phyloP scores from a whole-genome alignment of 257 asterid species.

The Solanum raphanifolium region DNA sequence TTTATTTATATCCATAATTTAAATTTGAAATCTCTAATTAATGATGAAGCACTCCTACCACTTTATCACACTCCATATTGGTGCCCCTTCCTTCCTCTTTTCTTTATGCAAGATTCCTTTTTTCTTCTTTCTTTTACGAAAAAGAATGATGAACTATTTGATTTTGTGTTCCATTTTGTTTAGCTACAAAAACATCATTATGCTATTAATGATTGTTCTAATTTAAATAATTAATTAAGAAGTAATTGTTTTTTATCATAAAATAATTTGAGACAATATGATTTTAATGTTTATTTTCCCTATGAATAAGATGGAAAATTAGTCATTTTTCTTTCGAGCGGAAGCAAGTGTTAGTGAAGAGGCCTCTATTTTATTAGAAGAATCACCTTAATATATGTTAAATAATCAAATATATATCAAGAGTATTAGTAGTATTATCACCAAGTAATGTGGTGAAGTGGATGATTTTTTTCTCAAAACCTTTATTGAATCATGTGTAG shows the following conservation, averaged over 20 bases:
- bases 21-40: rapidly evolving
- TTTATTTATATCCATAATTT: rapidly evolving
- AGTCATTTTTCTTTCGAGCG: neutral
- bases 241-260: neutral
- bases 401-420: no score
- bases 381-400: neutral
- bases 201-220: neutral
- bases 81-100: neutral
- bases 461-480: no score
- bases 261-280: neutral
- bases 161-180: neutral
- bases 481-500: no score
- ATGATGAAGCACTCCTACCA: rapidly evolving
- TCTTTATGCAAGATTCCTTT: neutral
- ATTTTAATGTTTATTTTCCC: neutral
- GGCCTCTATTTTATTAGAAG: no score
- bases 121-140: no score
- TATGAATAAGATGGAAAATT: neutral
- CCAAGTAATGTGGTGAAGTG: neutral
- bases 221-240: neutral
- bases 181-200: neutral
- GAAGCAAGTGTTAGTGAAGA: neutral
- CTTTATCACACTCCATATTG: no score
- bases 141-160: neutral
- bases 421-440: neutral